A percentile compares a stretch with the other conserved stretches of the same genome.
Conservation (phyloP, 73 alveolate species). For the Tetrahymena borealis region DNA sequence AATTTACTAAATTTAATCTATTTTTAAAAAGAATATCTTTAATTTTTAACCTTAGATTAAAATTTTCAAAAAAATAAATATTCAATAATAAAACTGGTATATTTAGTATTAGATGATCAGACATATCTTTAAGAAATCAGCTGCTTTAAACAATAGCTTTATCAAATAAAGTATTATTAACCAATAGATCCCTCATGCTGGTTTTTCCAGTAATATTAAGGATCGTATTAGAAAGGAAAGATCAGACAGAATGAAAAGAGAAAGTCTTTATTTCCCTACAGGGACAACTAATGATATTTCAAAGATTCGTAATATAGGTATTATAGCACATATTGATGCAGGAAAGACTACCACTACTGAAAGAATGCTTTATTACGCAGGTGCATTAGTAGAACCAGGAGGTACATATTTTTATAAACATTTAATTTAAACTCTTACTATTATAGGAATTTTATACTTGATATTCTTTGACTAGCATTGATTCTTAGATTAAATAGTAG, state of each 20-base stretch:
- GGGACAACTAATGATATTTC: conserved; percentile 45
- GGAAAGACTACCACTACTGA: conserved; percentile 91
- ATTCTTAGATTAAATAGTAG: background rate
- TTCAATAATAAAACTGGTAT: background rate
- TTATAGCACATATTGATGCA: conserved; percentile 89
- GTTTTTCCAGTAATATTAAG: background rate
- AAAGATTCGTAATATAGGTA: conserved; percentile 70
- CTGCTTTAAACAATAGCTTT: background rate
- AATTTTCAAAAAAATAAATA: background rate
- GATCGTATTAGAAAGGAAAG: conserved; percentile 28
- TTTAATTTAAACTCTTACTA: background rate
- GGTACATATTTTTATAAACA: conserved; percentile 4
- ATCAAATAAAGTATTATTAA: background rate
- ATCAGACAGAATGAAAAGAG: conserved; percentile 15
- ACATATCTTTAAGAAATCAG: background rate
- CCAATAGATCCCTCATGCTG: background rate
- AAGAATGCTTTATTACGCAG: conserved; percentile 79
- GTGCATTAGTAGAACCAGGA: conserved; percentile 76
- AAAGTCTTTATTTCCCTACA: conserved; percentile 17
- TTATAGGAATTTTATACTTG: background rate
- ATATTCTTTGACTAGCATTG: background rate
- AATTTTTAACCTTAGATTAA: background rate
- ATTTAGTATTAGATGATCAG: background rate
- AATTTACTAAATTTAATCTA: background rate
- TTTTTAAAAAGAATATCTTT: background rate